These are phyloP conservation scores for Trichosporon ovoides DNA, from an alignment of 1,284 basidiomycete species.

Conservation along the genomic window DNA sequence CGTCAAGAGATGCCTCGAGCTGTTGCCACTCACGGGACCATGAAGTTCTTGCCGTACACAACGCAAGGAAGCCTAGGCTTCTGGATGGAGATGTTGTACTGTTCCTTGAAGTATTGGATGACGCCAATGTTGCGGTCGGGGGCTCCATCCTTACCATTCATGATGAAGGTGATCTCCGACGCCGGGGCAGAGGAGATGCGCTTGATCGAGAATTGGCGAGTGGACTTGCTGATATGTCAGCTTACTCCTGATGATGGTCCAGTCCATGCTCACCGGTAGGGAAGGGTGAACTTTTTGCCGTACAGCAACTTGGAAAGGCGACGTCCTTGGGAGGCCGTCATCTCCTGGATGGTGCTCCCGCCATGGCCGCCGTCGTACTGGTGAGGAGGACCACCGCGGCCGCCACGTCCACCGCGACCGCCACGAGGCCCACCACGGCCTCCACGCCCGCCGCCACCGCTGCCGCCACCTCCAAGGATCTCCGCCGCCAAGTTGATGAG, in stretches of 20 bases:
- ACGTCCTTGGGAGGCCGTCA: slow-evolving; percentile 30
- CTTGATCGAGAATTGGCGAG: slow-evolving; percentile 35
- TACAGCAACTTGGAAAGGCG: slow-evolving; percentile 39
- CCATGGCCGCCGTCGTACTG: slow-evolving; percentile 17
- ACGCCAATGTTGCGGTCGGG: slow-evolving; percentile 36
- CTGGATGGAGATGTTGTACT: slow-evolving; percentile 39
- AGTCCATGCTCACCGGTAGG: slow-evolving; percentile 12
- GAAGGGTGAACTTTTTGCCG: slow-evolving; percentile 40
- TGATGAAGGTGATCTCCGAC: slow-evolving; percentile 35
- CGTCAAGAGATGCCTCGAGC: neutral
- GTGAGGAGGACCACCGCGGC: slow-evolving; percentile 25
- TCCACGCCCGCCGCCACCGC: slow-evolving; percentile 30
- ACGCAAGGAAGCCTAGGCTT: slow-evolving; percentile 45
- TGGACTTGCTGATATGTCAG: slow-evolving; percentile 21
- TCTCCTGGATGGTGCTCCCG: slow-evolving; percentile 18
- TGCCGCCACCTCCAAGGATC: slow-evolving; percentile 24
- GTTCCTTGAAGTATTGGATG: slow-evolving; percentile 43
- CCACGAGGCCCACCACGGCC: slow-evolving; percentile 28
- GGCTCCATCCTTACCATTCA: slow-evolving; percentile 36
- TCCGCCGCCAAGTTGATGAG: slow-evolving; percentile 33
- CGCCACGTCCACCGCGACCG: slow-evolving; percentile 23
- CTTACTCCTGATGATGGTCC: neutral
- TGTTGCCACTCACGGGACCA: slow-evolving; percentile 38
- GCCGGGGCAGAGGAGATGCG: slow-evolving; percentile 34
- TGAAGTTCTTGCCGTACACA: slow-evolving; percentile 42